Evolutionary conservation across 352 stramenopile species (phyloP), one percentile per base, ranked within the genome.

Genomic region (Pythium brassicae): DNA sequence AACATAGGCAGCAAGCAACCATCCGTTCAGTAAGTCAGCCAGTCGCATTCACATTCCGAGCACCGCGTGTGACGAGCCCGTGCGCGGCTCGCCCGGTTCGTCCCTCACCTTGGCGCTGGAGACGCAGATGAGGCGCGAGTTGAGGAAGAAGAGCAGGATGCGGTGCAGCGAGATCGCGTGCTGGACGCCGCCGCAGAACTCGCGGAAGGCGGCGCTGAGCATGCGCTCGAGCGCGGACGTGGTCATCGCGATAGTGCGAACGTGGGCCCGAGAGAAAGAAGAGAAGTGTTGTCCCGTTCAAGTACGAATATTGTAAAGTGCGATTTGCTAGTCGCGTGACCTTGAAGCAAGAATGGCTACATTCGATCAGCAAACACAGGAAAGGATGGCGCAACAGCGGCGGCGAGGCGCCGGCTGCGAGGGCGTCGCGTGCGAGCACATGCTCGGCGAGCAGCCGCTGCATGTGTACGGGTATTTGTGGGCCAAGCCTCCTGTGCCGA

Each of bases 81-180:
- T 35, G 29, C 29, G 29, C 29, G 29, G 29, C 29, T 35, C 29
- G 29, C 29, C 10, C 29, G 32, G 32, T 37, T 37, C 32, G 32
- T 37, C 32, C 32, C 32, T 37, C 32, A 86, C 78, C 78, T 94
- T 94, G 62, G 78, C 83, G 55, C 83, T 92, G 47, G 78, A 87
- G 55, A 92, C 78, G 23, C 85, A 90, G 53, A 94, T 88, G 52
- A 94, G 82, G 4, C 77, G 71, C 55, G 85, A 94, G 62, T 93
- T 85, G 50, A 92, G 61, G 59, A 87, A 94, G 74, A 93, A 90
- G 40, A 90, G 71, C 49, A 92, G 69, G 68, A 94, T 94, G 61
- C 81, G 83, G 52, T 94, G 85, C 29, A 91, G 65, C 45, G 85
- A 94, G 37, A 94, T 76, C 54, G 85, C 83, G 72, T 93, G 81